Conservation (phyloP, 2,329 filamentous ascomycete genomes). For the Colletotrichum agaves region DNA sequence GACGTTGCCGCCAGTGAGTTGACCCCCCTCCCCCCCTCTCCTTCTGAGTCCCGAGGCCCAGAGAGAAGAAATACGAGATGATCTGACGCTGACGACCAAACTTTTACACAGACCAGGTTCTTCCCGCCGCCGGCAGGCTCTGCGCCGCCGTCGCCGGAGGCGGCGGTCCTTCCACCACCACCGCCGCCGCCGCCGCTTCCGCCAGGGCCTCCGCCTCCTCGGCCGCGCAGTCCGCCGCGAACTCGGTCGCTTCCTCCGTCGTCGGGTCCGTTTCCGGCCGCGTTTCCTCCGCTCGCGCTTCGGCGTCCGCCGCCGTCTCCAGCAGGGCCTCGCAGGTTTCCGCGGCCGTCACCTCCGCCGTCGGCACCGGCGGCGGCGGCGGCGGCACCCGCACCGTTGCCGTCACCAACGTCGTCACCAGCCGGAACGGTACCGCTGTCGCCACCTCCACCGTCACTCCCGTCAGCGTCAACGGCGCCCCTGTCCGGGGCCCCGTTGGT, state of each 20-base stretch:
- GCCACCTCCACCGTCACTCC: conserved; percentile 12
- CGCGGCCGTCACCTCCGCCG: neutral
- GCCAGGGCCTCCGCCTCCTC: neutral
- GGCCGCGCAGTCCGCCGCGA: neutral
- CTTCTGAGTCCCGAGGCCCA: neutral
- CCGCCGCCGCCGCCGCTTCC: neutral
- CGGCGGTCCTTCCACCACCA: conserved; percentile 1
- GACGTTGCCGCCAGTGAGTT: conserved; percentile 21
- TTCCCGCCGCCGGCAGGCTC: conserved; percentile 23
- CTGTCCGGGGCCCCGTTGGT: conserved; percentile 17
- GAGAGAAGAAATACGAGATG: too few relatives aligned
- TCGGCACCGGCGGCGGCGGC: conserved; percentile 19
- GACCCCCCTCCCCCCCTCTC: too few relatives aligned
- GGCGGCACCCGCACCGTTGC: neutral
- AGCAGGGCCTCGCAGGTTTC: neutral
- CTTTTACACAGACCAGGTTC: conserved; percentile 16
- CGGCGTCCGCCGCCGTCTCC: neutral
- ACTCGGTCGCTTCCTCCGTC: conserved; percentile 1
- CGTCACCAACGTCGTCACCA: conserved; percentile 21
- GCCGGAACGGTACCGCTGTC: conserved; percentile 9
- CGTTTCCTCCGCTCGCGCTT: neutral
- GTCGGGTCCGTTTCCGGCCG: conserved; percentile 11
- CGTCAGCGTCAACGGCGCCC: conserved; percentile 24
- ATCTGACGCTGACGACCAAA: neutral
- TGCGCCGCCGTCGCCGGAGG: conserved; percentile 9